Base-by-base conservation (phyloP, 177 flowering plant genomes). In the Tripterygium wilfordii region DNA sequence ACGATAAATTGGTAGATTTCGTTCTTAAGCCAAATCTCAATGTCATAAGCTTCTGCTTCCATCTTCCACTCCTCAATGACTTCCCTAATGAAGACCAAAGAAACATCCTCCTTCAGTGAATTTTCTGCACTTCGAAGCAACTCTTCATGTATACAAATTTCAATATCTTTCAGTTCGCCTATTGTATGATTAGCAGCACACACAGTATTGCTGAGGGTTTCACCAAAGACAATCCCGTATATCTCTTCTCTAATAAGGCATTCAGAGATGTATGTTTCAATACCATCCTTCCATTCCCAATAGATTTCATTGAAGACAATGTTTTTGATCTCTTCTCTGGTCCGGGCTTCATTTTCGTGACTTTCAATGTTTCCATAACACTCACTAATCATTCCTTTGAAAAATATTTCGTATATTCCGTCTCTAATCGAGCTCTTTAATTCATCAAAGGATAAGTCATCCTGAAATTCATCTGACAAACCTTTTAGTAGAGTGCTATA, bases 1-100 rank as follows among this genome's bases (percentile, higher is more conserved):
- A 74, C 10, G 36, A 70, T 36, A 55, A 62, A 65, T 8, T 42
- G 62, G 53, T 54, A 46, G 33, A 71, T 49, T 18, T 83, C 76
- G 31, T 66, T 70, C 36, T 37, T 44, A 14, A 74, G 45, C 24
- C 52, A 40, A 25, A 39, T 57, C 62, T 61, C 74, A 19, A 58
- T 23, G 18, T 46, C 23, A 51, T 28, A 36, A 44, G 20, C 51
- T 42, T 64, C 62, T 20, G 39, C 23, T 29, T 63, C 54, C 26
- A 37, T 31, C 47, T 24, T 49, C 65, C 53, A 56, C 21, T 46
- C 49, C 37, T 40, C 35, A 12, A 48, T 2, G 47, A 51, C 53
- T 29, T 57, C 61, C 24, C 30, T 58, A 27, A 60, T 4, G 20
- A 55, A 47, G 31, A 57, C 44, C 51, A 21, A 36, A 22, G 9